Percentiles rank a stretch among this genome's conserved stretches.
Evolutionary conservation across 2,329 filamentous ascomycete genomes (phyloP).

Genomic region (Fusarium proliferatum): DNA sequence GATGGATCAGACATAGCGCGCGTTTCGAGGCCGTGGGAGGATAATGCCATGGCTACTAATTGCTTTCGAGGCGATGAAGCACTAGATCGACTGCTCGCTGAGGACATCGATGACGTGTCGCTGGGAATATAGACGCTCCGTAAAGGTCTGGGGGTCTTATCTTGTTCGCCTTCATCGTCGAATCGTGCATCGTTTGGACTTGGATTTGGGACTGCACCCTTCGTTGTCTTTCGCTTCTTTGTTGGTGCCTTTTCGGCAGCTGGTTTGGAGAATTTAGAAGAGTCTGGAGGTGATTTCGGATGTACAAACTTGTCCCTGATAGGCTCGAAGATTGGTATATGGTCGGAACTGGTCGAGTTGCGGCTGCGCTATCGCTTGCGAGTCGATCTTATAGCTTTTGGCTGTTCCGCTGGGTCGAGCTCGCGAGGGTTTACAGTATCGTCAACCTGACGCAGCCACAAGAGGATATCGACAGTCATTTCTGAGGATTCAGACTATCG

Average conservation of each 20-base stretch:
- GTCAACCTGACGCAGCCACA: neutral
- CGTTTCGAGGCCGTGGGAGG: neutral
- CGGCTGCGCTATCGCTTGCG: neutral
- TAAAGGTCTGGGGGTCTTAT: neutral
- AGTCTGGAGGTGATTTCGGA: neutral
- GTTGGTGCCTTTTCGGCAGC: neutral
- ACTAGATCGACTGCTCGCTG: neutral
- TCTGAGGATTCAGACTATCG: fast-evolving
- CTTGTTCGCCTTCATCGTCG: neutral
- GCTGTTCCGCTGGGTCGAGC: neutral
- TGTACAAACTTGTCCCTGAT: neutral
- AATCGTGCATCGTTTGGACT: neutral
- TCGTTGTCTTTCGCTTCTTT: neutral
- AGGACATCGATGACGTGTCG: neutral
- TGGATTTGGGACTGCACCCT: neutral
- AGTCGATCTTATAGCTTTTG: neutral
- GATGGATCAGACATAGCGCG: neutral
- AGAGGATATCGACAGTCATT: neutral
- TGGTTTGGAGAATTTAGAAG: neutral
- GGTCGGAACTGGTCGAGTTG: neutral
- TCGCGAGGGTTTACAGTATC: neutral
- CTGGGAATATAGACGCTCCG: neutral
- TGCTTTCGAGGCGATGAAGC: neutral
- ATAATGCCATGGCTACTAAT: neutral
- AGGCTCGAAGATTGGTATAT: too few relatives aligned